These are phyloP conservation scores for Codiaeum variegatum DNA, from an alignment of 441 rosid genomes.

Conservation along the genomic window DNA sequence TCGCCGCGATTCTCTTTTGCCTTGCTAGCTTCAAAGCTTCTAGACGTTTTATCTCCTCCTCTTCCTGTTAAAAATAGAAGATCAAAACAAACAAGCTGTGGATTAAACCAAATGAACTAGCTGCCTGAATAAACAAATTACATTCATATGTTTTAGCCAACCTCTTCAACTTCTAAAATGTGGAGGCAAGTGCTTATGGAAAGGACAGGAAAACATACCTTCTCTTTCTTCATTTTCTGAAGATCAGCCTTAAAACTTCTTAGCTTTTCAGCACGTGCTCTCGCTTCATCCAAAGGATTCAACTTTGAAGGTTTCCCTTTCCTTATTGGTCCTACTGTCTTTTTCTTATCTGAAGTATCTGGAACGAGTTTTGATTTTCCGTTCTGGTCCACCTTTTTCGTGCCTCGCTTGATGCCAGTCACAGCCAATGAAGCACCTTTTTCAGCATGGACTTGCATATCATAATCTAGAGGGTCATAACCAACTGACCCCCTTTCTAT, in stretches of 20 bases:
- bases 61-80: constrained; percentile 49
- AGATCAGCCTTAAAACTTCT: constrained; percentile 88
- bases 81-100: background rate
- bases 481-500: constrained; percentile 48
- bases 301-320: constrained; percentile 75
- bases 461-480: constrained; percentile 82
- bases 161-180: background rate
- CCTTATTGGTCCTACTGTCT: constrained; percentile 67
- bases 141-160: background rate
- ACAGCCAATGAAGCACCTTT: constrained; percentile 28
- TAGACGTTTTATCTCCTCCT: constrained; percentile 67
- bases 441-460: constrained; percentile 41
- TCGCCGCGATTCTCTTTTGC: constrained; percentile 90
- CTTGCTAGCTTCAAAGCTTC: constrained; percentile 84
- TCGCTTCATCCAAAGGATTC: constrained; percentile 91
- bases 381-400: constrained; percentile 58
- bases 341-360: constrained; percentile 55
- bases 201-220: constrained; percentile 39
- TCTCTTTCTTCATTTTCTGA: constrained; percentile 88
- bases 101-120: constrained; percentile 2
- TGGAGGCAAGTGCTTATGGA: background rate
- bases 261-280: constrained; percentile 86
- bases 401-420: constrained; percentile 37
- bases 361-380: constrained; percentile 48
- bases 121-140: background rate